These are phyloP conservation scores for Bimuria novae-zelandiae DNA, from an alignment of 2,329 filamentous ascomycete species.

Conservation along the genomic window DNA sequence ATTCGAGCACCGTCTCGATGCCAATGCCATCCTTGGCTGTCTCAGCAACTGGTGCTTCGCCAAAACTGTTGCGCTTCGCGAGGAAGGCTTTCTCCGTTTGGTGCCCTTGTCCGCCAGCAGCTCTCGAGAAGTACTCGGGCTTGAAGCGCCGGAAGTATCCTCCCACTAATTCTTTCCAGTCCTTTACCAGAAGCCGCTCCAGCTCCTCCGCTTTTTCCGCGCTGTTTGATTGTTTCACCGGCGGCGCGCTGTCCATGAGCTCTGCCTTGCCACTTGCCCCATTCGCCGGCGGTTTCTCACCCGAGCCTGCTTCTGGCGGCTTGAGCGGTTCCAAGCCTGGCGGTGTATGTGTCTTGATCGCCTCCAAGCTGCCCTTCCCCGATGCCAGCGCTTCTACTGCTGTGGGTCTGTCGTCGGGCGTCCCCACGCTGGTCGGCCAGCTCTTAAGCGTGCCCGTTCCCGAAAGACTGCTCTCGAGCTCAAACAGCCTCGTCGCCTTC, in stretches of 20 bases:
- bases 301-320: slow-evolving; percentile 33
- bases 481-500: slow-evolving; percentile 75
- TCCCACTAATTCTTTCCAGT: slow-evolving; percentile 84
- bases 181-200: slow-evolving; percentile 70
- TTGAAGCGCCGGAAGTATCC: slow-evolving; percentile 94
- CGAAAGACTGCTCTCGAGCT: slow-evolving; percentile 73
- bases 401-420: slow-evolving; percentile 22
- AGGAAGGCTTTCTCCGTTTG: slow-evolving; percentile 38
- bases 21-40: slow-evolving; percentile 55
- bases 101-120: slow-evolving; percentile 44
- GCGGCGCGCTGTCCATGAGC: slow-evolving; percentile 29
- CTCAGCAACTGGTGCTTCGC: slow-evolving; percentile 23
- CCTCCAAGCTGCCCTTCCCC: slow-evolving; percentile 48
- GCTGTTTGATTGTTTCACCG: slow-evolving; percentile 50
- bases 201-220: slow-evolving; percentile 67
- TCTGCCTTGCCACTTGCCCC: slow-evolving; percentile 29
- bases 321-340: slow-evolving; percentile 48
- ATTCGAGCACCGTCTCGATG: slow-evolving; percentile 80
- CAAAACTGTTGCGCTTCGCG: slow-evolving; percentile 28
- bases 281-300: slow-evolving; percentile 28
- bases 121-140: slow-evolving; percentile 72
- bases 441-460: slow-evolving; percentile 34
- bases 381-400: slow-evolving; percentile 27
- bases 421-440: slow-evolving; percentile 33
- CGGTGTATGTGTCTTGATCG: slow-evolving; percentile 55